Evolutionary conservation across 179 eudicot species (phyloP), one percentile per base, ranked within the genome.

Genomic region (Camellia oleifera): DNA sequence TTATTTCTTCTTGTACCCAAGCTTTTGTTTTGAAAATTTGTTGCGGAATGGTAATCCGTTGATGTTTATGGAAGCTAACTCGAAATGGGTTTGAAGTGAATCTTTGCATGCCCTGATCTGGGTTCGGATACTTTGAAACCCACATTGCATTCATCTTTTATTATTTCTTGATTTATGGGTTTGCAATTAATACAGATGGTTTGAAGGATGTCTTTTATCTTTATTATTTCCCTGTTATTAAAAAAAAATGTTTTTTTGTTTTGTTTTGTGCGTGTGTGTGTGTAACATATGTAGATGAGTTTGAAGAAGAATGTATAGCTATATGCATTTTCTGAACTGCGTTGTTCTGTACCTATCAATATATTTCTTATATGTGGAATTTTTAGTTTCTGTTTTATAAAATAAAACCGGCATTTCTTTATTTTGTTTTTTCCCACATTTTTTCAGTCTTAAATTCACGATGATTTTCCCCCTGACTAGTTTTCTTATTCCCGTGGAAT

Each of bases 401-500:
- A 15, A 52, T 8, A n/a, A 46, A 44, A 23, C 50, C 5, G 67
- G 67, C 18, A 17, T 61, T 61, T 61, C 20, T 0, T 67, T 12
- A 4, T 70, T 11, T 40, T 8, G 10, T n/a, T 42, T 74, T 77
- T 77, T 32, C 40, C 40, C 40, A 32, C 40, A 52, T 17, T 18
- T 69, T n/a, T 69, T 26, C 66, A 32, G 69, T 20, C 8, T 26
- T 64, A 48, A 5, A 26, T n/a, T 70, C 4, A 3, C 40, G 40
- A 46, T 48, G 32, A 40, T 67, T 70, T 46, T 18, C 17, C 17
- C 42, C 42, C 32, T 70, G 26, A n/a, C 2, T 1, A 18, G 73
- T 4, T 8, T 54, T 76, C 46, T 12, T 72, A 74, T 32, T 71
- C 18, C 40, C 13, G 60, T 77, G 61, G 79, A 80, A 78, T 78